phyloP scores from a whole-genome alignment of 805 yeast genomes.

The Lipomyces anomalus region DNA sequence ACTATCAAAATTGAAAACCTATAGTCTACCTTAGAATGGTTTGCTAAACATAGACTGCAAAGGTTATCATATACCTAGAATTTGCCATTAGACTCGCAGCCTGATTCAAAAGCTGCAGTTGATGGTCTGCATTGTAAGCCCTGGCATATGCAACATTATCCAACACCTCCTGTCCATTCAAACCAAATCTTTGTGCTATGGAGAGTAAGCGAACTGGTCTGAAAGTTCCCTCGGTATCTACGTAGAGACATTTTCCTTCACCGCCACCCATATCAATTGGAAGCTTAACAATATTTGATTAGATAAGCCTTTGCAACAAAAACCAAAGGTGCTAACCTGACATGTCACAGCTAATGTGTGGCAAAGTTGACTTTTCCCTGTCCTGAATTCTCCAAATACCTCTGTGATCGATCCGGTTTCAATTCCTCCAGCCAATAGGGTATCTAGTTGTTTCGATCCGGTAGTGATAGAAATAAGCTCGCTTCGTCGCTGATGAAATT shows the following conservation, averaged over 20 bases:
- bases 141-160: constrained; percentile 97
- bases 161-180: constrained; percentile 88
- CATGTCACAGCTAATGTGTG: constrained; percentile 96
- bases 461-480: constrained; percentile 91
- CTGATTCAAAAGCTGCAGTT: constrained; percentile 72
- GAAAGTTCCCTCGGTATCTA: constrained; percentile 96
- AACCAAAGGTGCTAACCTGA: constrained; percentile 40
- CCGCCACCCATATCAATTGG: constrained; percentile 98
- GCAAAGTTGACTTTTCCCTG: constrained; percentile 95
- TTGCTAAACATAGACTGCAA: too few species aligned
- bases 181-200: constrained; percentile 84
- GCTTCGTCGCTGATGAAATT: constrained; percentile 81
- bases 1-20: constrained; percentile 77
- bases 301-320: not conserved
- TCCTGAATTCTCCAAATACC: constrained; percentile 93
- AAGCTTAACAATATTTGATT: constrained; percentile 31
- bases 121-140: constrained; percentile 96
- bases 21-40: too few species aligned
- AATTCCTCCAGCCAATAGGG: constrained; percentile 90
- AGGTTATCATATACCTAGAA: constrained; percentile 45
- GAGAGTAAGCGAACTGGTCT: constrained; percentile 85
- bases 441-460: constrained; percentile 90
- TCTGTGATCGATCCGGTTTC: constrained; percentile 98
- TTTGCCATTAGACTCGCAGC: constrained; percentile 97
- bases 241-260: constrained; percentile 92